A percentile compares a stretch with the other conserved stretches of the same genome.
These are phyloP conservation scores for Cenchrus americanus DNA, from an alignment of 176 grass and related monocot species.

Conservation along the genomic window DNA sequence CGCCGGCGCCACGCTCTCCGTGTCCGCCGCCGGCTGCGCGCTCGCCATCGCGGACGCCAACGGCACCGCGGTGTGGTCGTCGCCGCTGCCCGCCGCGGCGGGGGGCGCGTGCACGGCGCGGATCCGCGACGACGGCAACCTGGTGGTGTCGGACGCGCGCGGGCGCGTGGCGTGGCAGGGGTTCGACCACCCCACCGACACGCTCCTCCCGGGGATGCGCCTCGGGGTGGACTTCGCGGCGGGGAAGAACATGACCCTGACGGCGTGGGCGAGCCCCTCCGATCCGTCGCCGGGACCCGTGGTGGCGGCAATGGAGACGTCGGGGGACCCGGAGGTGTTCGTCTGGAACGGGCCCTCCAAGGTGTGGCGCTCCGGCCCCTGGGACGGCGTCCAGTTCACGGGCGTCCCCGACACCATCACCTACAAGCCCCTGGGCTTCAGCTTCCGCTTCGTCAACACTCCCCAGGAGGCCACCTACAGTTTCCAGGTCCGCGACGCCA, in stretches of 20 bases:
- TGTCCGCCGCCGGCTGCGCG: conserved; percentile 25
- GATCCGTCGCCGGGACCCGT: conserved; percentile 54
- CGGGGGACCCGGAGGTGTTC: conserved; percentile 62
- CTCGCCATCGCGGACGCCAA: conserved; percentile 40
- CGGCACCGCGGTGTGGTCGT: conserved; percentile 47
- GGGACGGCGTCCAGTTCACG: conserved; percentile 66
- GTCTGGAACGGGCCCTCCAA: conserved; percentile 33
- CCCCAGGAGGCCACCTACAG: conserved; percentile 48
- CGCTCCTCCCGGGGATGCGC: conserved; percentile 63
- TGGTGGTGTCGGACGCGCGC: conserved; percentile 24
- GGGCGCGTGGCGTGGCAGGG: conserved; percentile 61
- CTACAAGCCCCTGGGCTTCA: conserved; percentile 31
- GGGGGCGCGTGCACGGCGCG: conserved; percentile 30
- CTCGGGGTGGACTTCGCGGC: conserved; percentile 53
- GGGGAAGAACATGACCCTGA: conserved; percentile 47
- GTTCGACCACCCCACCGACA: conserved; percentile 75
- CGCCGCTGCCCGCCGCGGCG: background rate
- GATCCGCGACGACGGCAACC: conserved; percentile 53
- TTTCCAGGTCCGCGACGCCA: conserved; percentile 40
- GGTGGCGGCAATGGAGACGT: conserved; percentile 35
- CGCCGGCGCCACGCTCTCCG: conserved; percentile 39
- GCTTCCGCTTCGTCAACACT: conserved; percentile 57
- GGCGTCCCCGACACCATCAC: conserved; percentile 56
- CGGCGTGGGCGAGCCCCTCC: conserved; percentile 58
- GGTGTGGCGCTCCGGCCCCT: conserved; percentile 58